Base-by-base conservation (phyloP, 2,329 filamentous ascomycete species). In the Colletotrichum gigasporum region DNA sequence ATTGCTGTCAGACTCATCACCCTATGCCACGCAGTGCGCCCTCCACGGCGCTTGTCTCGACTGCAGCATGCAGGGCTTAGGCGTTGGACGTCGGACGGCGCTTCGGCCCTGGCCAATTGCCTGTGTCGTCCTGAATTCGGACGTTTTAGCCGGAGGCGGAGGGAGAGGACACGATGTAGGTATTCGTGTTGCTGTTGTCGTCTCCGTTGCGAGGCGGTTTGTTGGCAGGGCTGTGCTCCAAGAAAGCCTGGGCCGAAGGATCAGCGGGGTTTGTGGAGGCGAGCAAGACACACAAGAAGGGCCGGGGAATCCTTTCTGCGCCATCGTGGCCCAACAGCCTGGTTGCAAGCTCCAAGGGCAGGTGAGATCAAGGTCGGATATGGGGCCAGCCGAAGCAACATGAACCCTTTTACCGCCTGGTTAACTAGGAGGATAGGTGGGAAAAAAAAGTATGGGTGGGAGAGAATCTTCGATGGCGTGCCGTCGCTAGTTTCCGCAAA, bases 321-420 rank as follows among this genome's bases (percentile, higher is more conserved):
- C 16, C 34, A 60, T 54, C 51, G 34, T 51, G 61, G 52, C 48
- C 61, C 61, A 42, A 42, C 20, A 50, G 48, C 30, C 55, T 34
- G 55, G 61, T 53, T 16, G 24, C 30, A 20, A 47, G 61, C 24
- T 41, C 47, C 34, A 20, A 28, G n/a, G 39, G 26, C 52, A 20
- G 55, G 42, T 47, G 48, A 47, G 54, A 24, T n/a, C n/a, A n/a
- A n/a, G n/a, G n/a, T n/a, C n/a, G n/a, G n/a, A n/a, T n/a, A n/a
- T n/a, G 61, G 61, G 42, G 35, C 26, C 56, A 39, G 56, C 41
- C 51, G 61, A 54, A 47, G 56, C 48, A 41, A 16, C n/a, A n/a
- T n/a, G n/a, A n/a, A n/a, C n/a, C n/a, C n/a, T n/a, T n/a, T n/a
- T n/a, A 56, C 22, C 47, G 26, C 35, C 37, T 41, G 37, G 26